These are phyloP conservation scores for Endoconidiophora polonica DNA, from an alignment of 2,329 filamentous ascomycete genomes.

Conservation along the genomic window DNA sequence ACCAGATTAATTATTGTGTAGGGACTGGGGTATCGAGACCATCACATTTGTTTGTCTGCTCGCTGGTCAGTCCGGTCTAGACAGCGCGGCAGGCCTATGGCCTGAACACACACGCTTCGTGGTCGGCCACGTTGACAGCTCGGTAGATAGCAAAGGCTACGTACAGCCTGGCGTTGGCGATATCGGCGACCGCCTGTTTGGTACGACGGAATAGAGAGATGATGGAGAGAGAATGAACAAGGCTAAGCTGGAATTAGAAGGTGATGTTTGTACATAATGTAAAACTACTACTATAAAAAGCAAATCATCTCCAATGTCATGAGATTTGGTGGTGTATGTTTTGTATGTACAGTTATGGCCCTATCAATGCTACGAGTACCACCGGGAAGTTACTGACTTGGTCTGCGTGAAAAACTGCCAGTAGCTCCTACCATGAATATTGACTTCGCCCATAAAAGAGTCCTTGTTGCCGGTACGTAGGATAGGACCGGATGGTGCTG, in stretches of 20 bases:
- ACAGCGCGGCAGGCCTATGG: conserved; percentile 60
- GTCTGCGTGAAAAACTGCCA: conserved; percentile 17
- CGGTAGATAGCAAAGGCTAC: conserved; percentile 68
- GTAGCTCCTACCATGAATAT: conserved; percentile 11
- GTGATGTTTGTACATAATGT: conserved; percentile 10
- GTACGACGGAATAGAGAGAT: conserved; percentile 9
- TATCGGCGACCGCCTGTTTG: conserved; percentile 74
- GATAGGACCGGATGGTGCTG: conserved; percentile 15
- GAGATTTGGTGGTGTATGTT: background rate
- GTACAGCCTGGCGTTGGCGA: conserved; percentile 80
- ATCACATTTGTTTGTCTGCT: conserved; percentile 65
- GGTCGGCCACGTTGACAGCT: conserved; percentile 62
- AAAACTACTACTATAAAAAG: background rate
- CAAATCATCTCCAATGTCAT: background rate
- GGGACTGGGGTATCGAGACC: conserved; percentile 75
- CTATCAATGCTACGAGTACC: conserved; percentile 19
- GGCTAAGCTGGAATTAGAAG: background rate
- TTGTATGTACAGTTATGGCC: background rate
- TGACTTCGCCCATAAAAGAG: conserved; percentile 17
- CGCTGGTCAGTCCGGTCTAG: conserved; percentile 54
- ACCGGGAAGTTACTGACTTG: conserved; percentile 15
- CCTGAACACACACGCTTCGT: conserved; percentile 62
- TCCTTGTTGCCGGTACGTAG: conserved; percentile 17
- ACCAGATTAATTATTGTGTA: background rate
- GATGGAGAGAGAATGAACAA: background rate